Percentiles rank a stretch among this genome's conserved stretches.
These are phyloP conservation scores for Brassica incana DNA, from an alignment of 345 rosid genomes.

Conservation along the genomic window DNA sequence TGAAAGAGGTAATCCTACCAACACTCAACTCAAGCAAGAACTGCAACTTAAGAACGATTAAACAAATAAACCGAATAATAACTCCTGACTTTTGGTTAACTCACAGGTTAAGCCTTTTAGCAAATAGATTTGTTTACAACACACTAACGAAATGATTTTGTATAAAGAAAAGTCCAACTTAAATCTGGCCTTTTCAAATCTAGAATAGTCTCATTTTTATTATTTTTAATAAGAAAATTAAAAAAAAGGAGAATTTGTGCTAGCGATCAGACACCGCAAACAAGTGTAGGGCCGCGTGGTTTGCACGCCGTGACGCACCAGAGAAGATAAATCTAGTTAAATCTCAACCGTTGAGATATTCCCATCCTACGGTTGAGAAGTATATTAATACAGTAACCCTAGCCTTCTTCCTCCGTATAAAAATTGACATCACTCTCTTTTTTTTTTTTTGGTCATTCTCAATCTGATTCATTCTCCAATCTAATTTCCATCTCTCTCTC, in stretches of 20 bases:
- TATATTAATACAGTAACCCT: constrained; percentile 30
- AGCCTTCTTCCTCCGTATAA: constrained; percentile 20
- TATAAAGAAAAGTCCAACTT: background rate
- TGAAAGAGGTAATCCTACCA: background rate
- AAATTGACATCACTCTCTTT: constrained; percentile 11
- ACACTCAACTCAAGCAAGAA: background rate
- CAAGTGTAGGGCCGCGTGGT: constrained; percentile 36
- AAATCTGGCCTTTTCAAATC: background rate
- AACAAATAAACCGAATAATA: background rate
- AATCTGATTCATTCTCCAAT: background rate
- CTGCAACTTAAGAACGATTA: background rate
- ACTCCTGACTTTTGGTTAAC: background rate
- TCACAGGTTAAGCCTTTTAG: background rate
- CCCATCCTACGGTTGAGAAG: constrained; percentile 21
- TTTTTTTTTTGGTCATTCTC: constrained; percentile 6
- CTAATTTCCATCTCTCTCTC: background rate
- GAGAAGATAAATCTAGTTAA: background rate
- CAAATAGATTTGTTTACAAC: background rate
- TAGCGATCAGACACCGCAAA: constrained; percentile 17
- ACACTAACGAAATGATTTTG: background rate
- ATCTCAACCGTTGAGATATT: constrained; percentile 24
- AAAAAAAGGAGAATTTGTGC: background rate
- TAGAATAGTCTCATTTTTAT: background rate
- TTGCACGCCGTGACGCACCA: constrained; percentile 35
- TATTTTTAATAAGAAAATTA: background rate